phyloP scores from a whole-genome alignment of 139 green algal species.

The Chlamydomonas eustigma region DNA sequence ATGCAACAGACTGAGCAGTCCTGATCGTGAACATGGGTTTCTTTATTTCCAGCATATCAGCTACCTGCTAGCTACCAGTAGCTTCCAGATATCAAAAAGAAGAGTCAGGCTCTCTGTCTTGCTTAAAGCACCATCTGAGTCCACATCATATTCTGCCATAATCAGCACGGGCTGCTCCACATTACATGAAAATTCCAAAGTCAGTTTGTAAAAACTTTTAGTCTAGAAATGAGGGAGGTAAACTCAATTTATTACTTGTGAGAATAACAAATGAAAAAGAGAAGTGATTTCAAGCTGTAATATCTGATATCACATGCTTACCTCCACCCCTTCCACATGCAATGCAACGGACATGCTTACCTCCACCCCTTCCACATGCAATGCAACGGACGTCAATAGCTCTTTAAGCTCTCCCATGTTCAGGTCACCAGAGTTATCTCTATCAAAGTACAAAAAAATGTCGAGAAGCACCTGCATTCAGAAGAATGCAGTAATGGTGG shows the following conservation, averaged over 20 bases:
- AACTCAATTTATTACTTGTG: too few species aligned
- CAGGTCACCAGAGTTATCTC: background rate
- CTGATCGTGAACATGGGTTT: too few species aligned
- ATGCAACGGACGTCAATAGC: background rate
- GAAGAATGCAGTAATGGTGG: too few species aligned
- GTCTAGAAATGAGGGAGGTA: too few species aligned
- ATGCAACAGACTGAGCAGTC: too few species aligned
- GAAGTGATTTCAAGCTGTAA: too few species aligned
- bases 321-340: background rate
- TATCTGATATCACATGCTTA: too few species aligned
- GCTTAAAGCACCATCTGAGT: background rate
- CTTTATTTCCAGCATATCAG: too few species aligned
- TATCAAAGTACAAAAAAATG: background rate
- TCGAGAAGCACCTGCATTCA: background rate
- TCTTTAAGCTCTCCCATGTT: background rate
- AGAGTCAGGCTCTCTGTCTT: background rate
- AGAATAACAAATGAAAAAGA: too few species aligned
- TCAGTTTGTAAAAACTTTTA: too few species aligned
- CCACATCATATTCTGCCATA: background rate
- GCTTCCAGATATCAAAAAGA: background rate
- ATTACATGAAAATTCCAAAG: too few species aligned
- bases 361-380: background rate
- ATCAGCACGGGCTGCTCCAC: background rate
- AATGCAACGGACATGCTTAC: background rate
- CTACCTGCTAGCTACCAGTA: background rate